phyloP scores from a whole-genome alignment of 116 monocot genomes.

The Posidonia oceanica region DNA sequence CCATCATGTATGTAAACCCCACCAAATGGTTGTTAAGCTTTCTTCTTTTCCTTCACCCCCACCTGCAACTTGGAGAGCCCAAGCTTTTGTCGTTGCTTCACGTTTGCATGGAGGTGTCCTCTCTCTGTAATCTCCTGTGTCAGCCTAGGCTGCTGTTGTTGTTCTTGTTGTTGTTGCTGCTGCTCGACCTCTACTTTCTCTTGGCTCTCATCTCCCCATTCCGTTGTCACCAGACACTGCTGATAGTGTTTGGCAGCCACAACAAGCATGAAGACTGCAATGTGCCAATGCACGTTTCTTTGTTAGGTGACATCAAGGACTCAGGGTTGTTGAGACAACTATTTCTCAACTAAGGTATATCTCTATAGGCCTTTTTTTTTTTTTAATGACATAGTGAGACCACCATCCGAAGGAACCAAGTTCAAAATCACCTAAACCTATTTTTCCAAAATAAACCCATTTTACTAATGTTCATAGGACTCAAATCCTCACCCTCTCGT shows the following conservation, averaged over 20 bases:
- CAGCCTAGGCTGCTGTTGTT: background rate
- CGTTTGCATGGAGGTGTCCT: background rate
- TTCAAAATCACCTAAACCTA: too few relatives aligned
- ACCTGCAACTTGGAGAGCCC: too few relatives aligned
- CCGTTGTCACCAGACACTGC: constrained; percentile 1
- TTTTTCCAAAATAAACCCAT: too few relatives aligned
- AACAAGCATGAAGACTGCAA: constrained; percentile 24
- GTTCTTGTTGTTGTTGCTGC: background rate
- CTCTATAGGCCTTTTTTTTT: too few relatives aligned
- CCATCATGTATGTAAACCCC: too few relatives aligned
- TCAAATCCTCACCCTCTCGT: too few relatives aligned
- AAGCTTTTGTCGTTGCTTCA: constrained; percentile 2
- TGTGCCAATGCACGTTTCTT: too few relatives aligned
- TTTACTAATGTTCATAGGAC: too few relatives aligned
- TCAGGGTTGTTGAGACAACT: background rate
- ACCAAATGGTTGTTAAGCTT: too few relatives aligned
- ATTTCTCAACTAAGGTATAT: background rate
- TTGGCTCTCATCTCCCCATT: background rate
- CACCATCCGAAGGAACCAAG: too few relatives aligned
- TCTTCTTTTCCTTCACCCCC: too few relatives aligned
- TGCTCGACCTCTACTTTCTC: background rate
- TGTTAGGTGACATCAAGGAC: background rate
- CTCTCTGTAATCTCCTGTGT: background rate
- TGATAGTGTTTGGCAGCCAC: constrained; percentile 14
- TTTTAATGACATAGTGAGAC: too few relatives aligned